Base-by-base conservation (phyloP, 1,284 basidiomycete species). In the Cerrena zonata region DNA sequence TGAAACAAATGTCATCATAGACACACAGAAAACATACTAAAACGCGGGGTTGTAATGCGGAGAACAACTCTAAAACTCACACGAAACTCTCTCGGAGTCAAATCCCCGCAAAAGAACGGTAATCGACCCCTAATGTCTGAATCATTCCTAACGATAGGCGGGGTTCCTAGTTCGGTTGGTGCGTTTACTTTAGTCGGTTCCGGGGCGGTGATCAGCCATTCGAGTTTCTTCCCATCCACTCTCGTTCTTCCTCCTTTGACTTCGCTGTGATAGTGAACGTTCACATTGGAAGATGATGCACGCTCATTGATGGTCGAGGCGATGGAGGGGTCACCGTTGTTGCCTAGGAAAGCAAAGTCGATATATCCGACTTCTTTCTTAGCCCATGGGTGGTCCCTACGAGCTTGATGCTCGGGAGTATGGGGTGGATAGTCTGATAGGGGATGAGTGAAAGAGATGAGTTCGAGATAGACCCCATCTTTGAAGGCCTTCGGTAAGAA, bases 21-120 rank as follows among this genome's bases (percentile, higher is more conserved):
- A n/a, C n/a, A n/a, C n/a, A n/a, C n/a, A n/a, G n/a, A n/a, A n/a
- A n/a, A n/a, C n/a, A n/a, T n/a, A n/a, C n/a, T n/a, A n/a, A n/a
- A n/a, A n/a, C n/a, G n/a, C n/a, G n/a, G n/a, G n/a, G n/a, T n/a
- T 5, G 39, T 18, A 5, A 22, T 15, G 19, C 10, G 39, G 19
- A 40, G 39, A 22, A 7, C 10, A 22, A 7, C 10, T 5, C 19
- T 42, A 22, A 13, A 7, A 68, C 78, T 15, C 54, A 84, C 85
- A 63, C 85, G 68, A 64, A 75, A 71, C 2, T 63, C 57, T 44
- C 84, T 66, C 2, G 80, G 76, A 4, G 84, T 86, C 2, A 85
- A 64, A 61, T 87, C 84, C 21, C 82, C 81, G 58, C 85, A 88
- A 61, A 82, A 87, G 61, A 87, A 87, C n/a, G 85, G 84, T 12